Evolutionary conservation across 768 basidiomycete genomes (phyloP).

Genomic region (Cystoderma amianthinum): DNA sequence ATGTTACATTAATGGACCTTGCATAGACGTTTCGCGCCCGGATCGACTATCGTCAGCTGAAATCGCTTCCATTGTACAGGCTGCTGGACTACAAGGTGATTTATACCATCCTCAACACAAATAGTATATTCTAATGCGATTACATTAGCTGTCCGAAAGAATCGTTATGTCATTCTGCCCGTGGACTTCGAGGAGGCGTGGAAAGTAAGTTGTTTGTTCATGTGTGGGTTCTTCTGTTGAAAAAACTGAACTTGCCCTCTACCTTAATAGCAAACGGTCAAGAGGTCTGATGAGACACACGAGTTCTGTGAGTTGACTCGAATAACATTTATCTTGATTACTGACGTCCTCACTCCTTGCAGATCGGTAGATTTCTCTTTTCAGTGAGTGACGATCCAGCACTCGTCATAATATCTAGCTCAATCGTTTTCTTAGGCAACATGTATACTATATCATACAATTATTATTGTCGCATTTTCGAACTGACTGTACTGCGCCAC

Average conservation of each 20-base stretch:
- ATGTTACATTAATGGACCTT: no score
- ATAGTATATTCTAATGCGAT: background rate
- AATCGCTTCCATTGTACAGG: slow-evolving; percentile 93
- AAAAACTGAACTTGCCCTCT: slow-evolving; percentile 19
- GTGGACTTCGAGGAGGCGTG: slow-evolving; percentile 99
- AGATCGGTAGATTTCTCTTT: slow-evolving; percentile 27
- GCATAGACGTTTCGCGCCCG: slow-evolving; percentile 88
- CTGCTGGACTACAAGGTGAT: slow-evolving; percentile 91
- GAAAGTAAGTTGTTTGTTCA: slow-evolving; percentile 80
- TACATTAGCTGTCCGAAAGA: slow-evolving; percentile 86
- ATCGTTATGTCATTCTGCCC: slow-evolving; percentile 95
- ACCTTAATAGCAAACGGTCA: slow-evolving; percentile 83
- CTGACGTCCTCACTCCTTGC: slow-evolving; percentile 6
- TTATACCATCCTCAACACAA: background rate
- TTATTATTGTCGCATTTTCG: background rate
- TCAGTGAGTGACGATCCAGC: background rate
- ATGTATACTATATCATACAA: background rate
- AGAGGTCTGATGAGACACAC: slow-evolving; percentile 91
- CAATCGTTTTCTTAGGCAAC: no score
- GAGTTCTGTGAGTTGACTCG: slow-evolving; percentile 75
- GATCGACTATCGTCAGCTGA: slow-evolving; percentile 95
- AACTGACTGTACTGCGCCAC: background rate
- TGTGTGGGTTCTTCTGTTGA: slow-evolving; percentile 32
- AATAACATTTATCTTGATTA: background rate
- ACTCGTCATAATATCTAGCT: no score